Evolutionary conservation across 441 rosid species (phyloP), one percentile per base, ranked within the genome.

Genomic region (Raphanus hybrid): DNA sequence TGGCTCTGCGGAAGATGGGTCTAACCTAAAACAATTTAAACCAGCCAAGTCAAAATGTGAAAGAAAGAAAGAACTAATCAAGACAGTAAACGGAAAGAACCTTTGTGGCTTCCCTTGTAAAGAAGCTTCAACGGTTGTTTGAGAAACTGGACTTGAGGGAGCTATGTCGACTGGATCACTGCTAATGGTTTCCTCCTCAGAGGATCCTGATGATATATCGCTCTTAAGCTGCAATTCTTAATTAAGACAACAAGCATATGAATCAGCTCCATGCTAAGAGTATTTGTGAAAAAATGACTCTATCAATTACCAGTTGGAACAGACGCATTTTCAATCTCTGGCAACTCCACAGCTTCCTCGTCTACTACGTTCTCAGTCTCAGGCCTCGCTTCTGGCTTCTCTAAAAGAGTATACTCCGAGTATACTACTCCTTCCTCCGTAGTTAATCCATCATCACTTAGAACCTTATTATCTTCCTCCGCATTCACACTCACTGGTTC

Each of bases 21-120:
- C 94, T 86, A 89, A 80, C 83, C 97, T 94, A 80, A 60, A 85
- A 84, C 60, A 85, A 59, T 70, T 72, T n/a, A n/a, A 64, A 71
- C 67, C 67, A 23, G 71, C 69, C 67, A 72, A 23, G 75, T 73
- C 70, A 64, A 80, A 81, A 69, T 59, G 37, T 35, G 50, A 14
- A 63, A 80, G 73, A 77, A 73, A 58, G 7, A 1, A 3, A 16
- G 20, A 34, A 63, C 64, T 34, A 64, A 68, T 72, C 73, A 73
- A 72, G 66, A 70, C 55, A 68, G 63, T 20, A 70, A 66, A 71
- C 37, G 39, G 37, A 64, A 41, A 0, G 5, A 35, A 92, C 99
- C 93, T 90, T 81, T 79, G 84, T 61, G 97, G 98, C 73, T 84
- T 95, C 81, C 87, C 89, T 70, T 77, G 91, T 64, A 91, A 77